phyloP scores from a whole-genome alignment of 1,139 yeast genomes.

The Diutina neorugosa region DNA sequence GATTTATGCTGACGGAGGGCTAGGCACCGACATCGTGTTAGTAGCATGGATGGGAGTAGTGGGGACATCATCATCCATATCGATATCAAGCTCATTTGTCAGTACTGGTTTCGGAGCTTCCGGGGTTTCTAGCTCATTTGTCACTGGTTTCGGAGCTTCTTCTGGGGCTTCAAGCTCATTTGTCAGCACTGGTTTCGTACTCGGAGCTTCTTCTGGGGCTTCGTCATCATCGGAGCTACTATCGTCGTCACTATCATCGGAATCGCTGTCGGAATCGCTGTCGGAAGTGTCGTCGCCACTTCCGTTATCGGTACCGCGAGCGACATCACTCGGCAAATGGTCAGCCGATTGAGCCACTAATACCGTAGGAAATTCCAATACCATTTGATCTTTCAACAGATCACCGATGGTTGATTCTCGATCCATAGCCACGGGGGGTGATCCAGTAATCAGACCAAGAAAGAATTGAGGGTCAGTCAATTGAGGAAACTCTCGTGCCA shows the following conservation, averaged over 20 bases:
- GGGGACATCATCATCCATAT: background rate
- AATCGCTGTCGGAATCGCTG: background rate
- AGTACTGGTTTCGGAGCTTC: background rate
- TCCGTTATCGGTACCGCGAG: background rate
- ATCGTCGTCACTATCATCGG: background rate
- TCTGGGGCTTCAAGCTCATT: background rate
- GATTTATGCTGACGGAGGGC: conserved; percentile 1
- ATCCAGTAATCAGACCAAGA: background rate
- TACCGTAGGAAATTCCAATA: background rate
- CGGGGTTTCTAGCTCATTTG: no score
- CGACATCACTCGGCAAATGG: background rate
- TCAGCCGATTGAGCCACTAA: background rate
- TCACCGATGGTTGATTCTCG: background rate
- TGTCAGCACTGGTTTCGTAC: background rate
- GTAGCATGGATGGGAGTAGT: background rate
- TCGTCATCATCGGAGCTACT: background rate
- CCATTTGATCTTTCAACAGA: background rate
- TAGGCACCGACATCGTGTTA: background rate
- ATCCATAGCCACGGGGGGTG: background rate
- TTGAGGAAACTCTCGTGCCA: background rate
- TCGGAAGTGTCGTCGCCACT: background rate
- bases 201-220: background rate
- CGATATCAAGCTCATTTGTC: background rate
- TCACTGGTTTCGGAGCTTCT: background rate
- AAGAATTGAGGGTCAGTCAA: background rate